These are phyloP conservation scores for Psidium friedrichsthalianum DNA, from an alignment of 345 rosid genomes.

Conservation along the genomic window DNA sequence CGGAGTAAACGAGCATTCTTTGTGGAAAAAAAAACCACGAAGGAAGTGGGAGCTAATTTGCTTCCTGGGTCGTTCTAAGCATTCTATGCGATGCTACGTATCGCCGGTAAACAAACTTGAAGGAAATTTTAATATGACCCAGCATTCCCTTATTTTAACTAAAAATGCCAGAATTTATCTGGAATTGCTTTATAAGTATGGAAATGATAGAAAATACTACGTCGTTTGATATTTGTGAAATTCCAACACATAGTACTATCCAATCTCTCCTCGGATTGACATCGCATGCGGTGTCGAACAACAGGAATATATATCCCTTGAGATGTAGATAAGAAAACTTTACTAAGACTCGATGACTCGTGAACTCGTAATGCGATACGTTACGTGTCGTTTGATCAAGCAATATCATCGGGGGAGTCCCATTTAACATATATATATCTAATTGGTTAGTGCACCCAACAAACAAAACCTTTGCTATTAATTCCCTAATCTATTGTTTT, in stretches of 20 bases:
- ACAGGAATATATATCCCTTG: not conserved
- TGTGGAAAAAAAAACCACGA: not conserved
- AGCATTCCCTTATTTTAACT: too few species aligned
- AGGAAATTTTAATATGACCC: too few species aligned
- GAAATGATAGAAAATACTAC: too few species aligned
- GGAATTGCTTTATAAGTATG: too few species aligned
- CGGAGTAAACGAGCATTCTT: too few species aligned
- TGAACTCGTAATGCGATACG: too few species aligned
- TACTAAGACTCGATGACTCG: too few species aligned
- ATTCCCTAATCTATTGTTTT: not conserved
- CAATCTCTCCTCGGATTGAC: not conserved
- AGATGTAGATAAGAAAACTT: too few species aligned
- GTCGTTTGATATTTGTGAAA: not conserved
- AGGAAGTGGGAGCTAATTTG: not conserved
- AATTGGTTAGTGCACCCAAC: not conserved
- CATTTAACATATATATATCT: not conserved
- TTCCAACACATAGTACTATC: not conserved
- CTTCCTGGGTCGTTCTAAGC: not conserved
- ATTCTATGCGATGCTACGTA: not conserved
- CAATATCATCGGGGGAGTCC: not conserved
- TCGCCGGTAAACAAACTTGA: too few species aligned
- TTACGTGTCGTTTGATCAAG: not conserved
- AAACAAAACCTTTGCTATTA: not conserved
- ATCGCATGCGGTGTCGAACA: not conserved
- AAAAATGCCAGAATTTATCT: too few species aligned